Percentiles rank a stretch among this genome's conserved stretches.
These are phyloP conservation scores for Xylogone sp. DNA, from an alignment of 2,329 filamentous ascomycete species.

Conservation along the genomic window DNA sequence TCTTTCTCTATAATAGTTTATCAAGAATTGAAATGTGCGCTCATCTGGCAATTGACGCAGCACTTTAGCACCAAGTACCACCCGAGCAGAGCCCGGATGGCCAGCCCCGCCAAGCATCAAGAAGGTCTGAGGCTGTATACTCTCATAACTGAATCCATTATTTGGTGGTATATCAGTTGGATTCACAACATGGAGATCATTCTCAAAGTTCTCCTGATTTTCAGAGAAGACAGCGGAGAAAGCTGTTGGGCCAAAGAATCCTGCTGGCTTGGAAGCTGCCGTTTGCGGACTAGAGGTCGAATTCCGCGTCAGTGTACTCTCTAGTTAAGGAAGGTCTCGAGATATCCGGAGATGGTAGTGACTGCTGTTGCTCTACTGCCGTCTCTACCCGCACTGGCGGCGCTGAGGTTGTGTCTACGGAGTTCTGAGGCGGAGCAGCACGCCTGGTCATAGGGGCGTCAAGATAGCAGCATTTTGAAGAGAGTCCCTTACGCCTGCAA, in stretches of 20 bases:
- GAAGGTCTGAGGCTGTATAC: conserved; percentile 23
- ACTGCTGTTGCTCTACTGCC: not conserved
- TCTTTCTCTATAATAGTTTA: conserved; percentile 19
- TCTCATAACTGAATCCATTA: conserved; percentile 14
- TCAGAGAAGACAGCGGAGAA: conserved; percentile 28
- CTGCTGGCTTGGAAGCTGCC: conserved; percentile 7
- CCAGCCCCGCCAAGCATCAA: conserved; percentile 19
- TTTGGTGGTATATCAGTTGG: conserved; percentile 15
- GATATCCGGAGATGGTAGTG: not conserved
- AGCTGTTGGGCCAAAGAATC: conserved; percentile 24
- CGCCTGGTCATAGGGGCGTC: conserved; percentile 22
- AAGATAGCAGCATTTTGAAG: conserved; percentile 21
- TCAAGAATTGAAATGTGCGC: conserved; percentile 20
- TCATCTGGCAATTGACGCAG: conserved; percentile 21
- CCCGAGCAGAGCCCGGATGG: conserved; percentile 16
- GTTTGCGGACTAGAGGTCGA: not conserved
- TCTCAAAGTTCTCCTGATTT: conserved; percentile 21
- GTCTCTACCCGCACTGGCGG: not conserved
- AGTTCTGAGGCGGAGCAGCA: not conserved
- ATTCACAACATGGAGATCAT: conserved; percentile 20
- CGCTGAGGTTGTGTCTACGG: not conserved
- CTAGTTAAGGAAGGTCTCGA: not conserved
- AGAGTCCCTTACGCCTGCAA: conserved; percentile 20
- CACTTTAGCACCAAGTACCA: conserved; percentile 21
- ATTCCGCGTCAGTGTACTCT: too few species aligned